Base-by-base conservation (phyloP, 495 filamentous ascomycete species). In the Cercophora samala region DNA sequence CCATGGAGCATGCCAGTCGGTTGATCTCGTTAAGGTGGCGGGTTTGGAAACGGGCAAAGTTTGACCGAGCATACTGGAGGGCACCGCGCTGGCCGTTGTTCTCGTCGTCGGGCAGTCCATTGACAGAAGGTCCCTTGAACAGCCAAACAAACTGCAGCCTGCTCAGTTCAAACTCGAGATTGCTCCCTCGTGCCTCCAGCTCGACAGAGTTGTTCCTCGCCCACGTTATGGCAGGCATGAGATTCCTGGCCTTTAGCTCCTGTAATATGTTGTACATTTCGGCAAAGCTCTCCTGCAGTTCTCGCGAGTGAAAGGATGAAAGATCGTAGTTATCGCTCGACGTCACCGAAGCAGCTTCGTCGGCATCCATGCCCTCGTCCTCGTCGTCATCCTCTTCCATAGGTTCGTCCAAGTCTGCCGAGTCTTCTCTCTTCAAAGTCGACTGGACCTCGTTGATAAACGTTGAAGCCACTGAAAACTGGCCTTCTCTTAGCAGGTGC, bases 401-500 rank as follows among this genome's bases (percentile, higher is more conserved):
- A 24, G 58, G 24, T 42, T 72, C 72, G 63, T 73, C 69, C 1
- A 61, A 25, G 32, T 64, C 58, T 56, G 58, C 56, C 37, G 67
- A 42, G 9, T 65, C 66, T n/a, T 58, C 60, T 23, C 56, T 54
- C 6, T 63, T 72, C 64, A 63, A 68, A 9, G 60, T 74, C 68
- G 56, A 13, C 32, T 81, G 76, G 3, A 80, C 78, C 71, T 97
- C 93, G 13, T 79, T 77, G 21, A 93, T 84, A 66, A 97, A 97
- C 4, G 89, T 92, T 4, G 87, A 83, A 3, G 93, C 93, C 1
- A 97, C 94, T 18, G 78, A 81, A 76, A 99, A 98, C 74, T 97
- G 90, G 46, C 95, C 95, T 81, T 98, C 96, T 23, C 95, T 89
- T 19, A 98, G 85, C 17, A 99, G 82, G 75, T 99, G 95, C 93